Evolutionary conservation across 768 basidiomycete species (phyloP).

Genomic region (Tylopilus felleus): DNA sequence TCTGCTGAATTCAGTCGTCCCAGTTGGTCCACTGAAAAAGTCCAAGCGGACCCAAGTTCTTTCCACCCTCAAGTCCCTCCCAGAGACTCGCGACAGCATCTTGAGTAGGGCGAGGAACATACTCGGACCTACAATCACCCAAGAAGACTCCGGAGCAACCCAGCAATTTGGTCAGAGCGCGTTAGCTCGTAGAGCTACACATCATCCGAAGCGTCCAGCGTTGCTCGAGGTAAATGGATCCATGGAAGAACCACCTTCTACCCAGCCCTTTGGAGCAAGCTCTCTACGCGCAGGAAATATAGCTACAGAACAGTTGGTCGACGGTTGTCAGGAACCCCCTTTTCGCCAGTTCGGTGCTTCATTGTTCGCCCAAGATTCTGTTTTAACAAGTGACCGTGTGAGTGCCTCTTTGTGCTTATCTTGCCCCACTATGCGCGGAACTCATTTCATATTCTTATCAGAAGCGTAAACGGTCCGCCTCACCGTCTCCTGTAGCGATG

Average conservation of each 20-base stretch:
- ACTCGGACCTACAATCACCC: conserved; percentile 19
- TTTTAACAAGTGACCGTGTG: conserved; percentile 6
- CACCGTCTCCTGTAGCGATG: conserved; percentile 4
- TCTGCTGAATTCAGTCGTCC: conserved; percentile 52
- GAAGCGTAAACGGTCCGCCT: conserved; percentile 15
- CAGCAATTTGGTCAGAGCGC: conserved; percentile 35
- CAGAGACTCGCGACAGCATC: conserved; percentile 44
- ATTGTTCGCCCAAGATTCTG: conserved; percentile 20
- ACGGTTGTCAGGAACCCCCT: background rate
- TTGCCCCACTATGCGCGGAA: background rate
- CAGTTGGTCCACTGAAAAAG: conserved; percentile 46
- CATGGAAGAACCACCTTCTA: conserved; percentile 23
- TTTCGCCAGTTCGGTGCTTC: conserved; percentile 1
- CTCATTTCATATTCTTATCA: background rate
- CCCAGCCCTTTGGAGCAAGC: conserved; percentile 42
- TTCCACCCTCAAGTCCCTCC: conserved; percentile 45
- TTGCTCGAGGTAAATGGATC: background rate
- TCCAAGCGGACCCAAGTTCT: conserved; percentile 35
- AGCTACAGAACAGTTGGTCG: background rate
- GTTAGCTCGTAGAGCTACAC: conserved; percentile 18
- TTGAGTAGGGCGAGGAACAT: conserved; percentile 37
- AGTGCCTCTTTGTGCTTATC: conserved; percentile 1
- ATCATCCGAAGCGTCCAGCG: background rate
- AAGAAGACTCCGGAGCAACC: conserved; percentile 16
- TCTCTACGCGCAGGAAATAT: conserved; percentile 22